Evolutionary conservation across 169 alveolate species (phyloP).

Genomic region (Eimeria sp.): DNA sequence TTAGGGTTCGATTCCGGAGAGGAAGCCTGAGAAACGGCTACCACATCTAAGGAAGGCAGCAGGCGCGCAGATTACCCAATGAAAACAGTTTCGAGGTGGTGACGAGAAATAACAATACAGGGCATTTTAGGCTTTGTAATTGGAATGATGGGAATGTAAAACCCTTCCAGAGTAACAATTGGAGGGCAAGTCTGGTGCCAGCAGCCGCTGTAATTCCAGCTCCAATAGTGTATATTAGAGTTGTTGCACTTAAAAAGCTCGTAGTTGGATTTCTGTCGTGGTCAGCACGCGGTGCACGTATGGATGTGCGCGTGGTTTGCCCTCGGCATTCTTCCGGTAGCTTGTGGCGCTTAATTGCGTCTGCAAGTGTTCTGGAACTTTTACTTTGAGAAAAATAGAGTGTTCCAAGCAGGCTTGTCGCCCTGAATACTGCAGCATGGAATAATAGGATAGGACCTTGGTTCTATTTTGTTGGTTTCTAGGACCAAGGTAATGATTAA

Average conservation of each 20-base stretch:
- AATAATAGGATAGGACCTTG: conserved; percentile 86
- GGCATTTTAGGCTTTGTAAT: conserved; percentile 91
- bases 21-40: conserved; percentile 98
- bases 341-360: conserved; percentile 35
- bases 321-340: neutral
- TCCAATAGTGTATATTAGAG: conserved; percentile 96
- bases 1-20: conserved; percentile 98
- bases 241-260: conserved; percentile 96
- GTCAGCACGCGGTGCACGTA: neutral
- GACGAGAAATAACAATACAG: conserved; percentile 96
- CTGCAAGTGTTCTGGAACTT: conserved; percentile 11
- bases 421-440: conserved; percentile 91
- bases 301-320: conserved; percentile 13
- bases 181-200: conserved; percentile 98
- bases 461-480: conserved; percentile 54
- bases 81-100: conserved; percentile 90
- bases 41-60: conserved; percentile 98
- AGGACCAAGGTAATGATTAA: conserved; percentile 89
- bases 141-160: conserved; percentile 95
- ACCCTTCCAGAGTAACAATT: conserved; percentile 91
- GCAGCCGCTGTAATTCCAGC: conserved; percentile 97
- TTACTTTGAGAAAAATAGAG: conserved; percentile 93
- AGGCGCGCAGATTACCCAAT: conserved; percentile 97
- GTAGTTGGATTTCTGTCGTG: conserved; percentile 87
- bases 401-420: conserved; percentile 95